Percentiles rank a stretch among this genome's conserved stretches.
Conservation (phyloP, 2,329 filamentous ascomycete genomes). For the Taxawa tesnikishii region DNA sequence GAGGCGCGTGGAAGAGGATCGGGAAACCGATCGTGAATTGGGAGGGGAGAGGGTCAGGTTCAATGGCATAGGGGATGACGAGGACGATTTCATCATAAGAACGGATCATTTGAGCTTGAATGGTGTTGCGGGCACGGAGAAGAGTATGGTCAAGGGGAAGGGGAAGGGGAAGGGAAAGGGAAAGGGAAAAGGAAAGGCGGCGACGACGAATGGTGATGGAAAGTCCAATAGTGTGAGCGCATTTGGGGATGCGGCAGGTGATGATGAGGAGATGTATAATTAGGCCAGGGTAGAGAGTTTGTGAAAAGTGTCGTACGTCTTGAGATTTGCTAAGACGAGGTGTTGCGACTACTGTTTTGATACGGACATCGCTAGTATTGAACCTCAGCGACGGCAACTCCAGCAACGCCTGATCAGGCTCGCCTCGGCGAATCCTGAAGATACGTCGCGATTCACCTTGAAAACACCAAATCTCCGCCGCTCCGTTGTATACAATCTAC, state of each 20-base stretch:
- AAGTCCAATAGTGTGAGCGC: constrained; percentile 21
- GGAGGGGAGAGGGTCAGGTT: constrained; percentile 20
- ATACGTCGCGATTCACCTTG: too few species aligned
- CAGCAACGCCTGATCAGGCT: too few species aligned
- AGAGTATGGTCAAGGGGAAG: constrained; percentile 23
- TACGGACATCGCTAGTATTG: too few species aligned
- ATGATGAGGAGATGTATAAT: constrained; percentile 31
- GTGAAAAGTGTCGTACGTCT: too few species aligned
- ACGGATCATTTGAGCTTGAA: constrained; percentile 23
- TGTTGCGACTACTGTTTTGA: too few species aligned
- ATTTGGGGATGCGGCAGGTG: constrained; percentile 26
- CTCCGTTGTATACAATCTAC: too few species aligned
- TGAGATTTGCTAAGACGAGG: too few species aligned
- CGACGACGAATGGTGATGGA: constrained; percentile 13
- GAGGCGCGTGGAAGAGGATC: background rate
- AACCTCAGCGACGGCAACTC: too few species aligned
- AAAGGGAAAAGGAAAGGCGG: constrained; percentile 19
- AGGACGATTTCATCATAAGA: constrained; percentile 27
- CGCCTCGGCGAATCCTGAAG: too few species aligned
- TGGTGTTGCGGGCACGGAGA: constrained; percentile 14
- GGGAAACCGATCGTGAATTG: background rate
- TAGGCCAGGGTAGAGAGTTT: constrained; percentile 11
- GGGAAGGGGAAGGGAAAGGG: constrained; percentile 21
- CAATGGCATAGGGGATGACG: constrained; percentile 15
- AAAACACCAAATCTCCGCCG: too few species aligned